Base-by-base conservation (phyloP, 2,329 filamentous ascomycete genomes). In the Colletotrichum euphorbiae region DNA sequence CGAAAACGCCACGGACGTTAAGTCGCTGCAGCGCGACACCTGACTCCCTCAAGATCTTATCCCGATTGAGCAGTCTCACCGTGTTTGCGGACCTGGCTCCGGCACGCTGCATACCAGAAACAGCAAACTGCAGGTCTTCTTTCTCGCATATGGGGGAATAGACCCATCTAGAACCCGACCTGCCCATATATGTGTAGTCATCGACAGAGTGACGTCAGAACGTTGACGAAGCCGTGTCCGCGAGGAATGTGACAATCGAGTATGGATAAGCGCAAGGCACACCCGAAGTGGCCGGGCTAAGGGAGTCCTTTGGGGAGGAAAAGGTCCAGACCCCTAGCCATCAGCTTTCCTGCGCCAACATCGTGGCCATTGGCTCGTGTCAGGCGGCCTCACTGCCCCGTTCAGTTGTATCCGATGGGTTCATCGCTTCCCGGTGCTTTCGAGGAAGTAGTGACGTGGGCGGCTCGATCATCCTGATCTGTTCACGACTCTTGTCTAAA, bases 281-380 rank as follows among this genome's bases (percentile, higher is more conserved):
- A 43, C 17, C 33, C 15, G 52, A 24, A 24, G 24, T 24, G 24
- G 24, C 24, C 24, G 24, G 3, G 24, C 24, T 24, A 1, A 24
- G 24, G 4, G 24, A 4, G 24, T 24, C n/a, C 52, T 24, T 24
- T 24, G 28, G 52, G 17, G 52, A 28, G 5, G 24, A 28, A 43
- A 28, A 33, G 52, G 36, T 56, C 52, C 36, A 56, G 33, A 42
- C 52, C 52, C 36, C 52, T 56, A 36, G 36, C 13, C 52, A 43
- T 42, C 19, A 13, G 7, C 31, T 11, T 7, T 6, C 19, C 21
- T 28, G 33, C 52, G 19, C 36, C 17, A 24, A 17, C 33, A 43
- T 6, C 13, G 5, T 19, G 15, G 33, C 36, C n/a, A 12, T 56
- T 8, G 36, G 21, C 28, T 28, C 2, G 13, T 17, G 36, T 7